Conservation (phyloP, 208 protist species). For the Trypanosoma theileri region DNA sequence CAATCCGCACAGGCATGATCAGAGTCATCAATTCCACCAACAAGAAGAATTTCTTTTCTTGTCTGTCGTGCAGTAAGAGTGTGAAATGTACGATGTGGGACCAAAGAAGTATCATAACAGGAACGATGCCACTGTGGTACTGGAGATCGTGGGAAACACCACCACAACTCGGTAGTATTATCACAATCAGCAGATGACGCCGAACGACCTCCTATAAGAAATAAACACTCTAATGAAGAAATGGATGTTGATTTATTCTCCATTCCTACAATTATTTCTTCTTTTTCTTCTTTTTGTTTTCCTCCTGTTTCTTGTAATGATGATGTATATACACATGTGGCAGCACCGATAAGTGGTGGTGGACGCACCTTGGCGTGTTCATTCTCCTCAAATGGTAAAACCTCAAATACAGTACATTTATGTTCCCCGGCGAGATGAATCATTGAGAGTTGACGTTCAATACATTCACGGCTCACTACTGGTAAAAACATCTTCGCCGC, state of each 20-base stretch:
- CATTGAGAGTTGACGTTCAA: slow-evolving; percentile 23
- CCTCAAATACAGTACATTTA: slow-evolving; percentile 27
- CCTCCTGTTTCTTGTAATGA: neutral
- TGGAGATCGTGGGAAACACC: slow-evolving; percentile 2
- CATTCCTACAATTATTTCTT: too few species aligned
- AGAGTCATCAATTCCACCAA: slow-evolving; percentile 60
- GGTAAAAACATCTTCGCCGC: slow-evolving; percentile 43
- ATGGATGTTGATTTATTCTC: neutral
- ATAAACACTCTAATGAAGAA: slow-evolving; percentile 9
- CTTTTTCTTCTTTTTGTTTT: neutral
- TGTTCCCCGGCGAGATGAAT: slow-evolving; percentile 53
- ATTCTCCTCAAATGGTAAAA: slow-evolving; percentile 51
- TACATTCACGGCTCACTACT: slow-evolving; percentile 19
- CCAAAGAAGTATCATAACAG: neutral
- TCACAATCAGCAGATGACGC: slow-evolving; percentile 12
- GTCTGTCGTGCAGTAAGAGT: slow-evolving; percentile 12
- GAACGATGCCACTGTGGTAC: slow-evolving; percentile 11
- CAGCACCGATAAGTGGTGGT: slow-evolving; percentile 47
- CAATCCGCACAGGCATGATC: slow-evolving; percentile 49
- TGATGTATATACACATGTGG: slow-evolving; percentile 27
- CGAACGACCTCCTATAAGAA: slow-evolving; percentile 26
- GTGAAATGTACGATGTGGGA: slow-evolving; percentile 33
- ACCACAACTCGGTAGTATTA: slow-evolving; percentile 16
- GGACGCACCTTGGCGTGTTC: slow-evolving; percentile 51
- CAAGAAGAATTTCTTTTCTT: slow-evolving; percentile 41